Evolutionary conservation across 345 rosid genomes (phyloP).

Genomic region (Salix dunnii): DNA sequence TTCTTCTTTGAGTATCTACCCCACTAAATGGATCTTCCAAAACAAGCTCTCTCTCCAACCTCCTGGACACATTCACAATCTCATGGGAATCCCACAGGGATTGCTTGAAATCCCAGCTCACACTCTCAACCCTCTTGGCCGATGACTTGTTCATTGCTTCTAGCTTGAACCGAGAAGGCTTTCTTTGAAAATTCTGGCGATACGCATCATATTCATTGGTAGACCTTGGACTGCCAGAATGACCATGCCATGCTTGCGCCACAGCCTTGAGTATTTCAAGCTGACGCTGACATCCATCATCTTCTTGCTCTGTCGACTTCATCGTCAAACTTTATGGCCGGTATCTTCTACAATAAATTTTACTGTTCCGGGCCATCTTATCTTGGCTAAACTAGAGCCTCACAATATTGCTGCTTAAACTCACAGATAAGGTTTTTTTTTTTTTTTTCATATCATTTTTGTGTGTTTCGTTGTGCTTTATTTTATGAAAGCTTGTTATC

Average conservation of each 20-base stretch:
- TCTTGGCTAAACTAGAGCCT: slow-evolving; percentile 22
- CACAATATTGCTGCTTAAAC: not conserved
- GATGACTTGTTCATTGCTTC: slow-evolving; percentile 44
- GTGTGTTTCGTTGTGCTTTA: not conserved
- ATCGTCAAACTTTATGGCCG: slow-evolving; percentile 33
- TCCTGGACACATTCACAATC: slow-evolving; percentile 57
- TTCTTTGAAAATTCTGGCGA: slow-evolving; percentile 37
- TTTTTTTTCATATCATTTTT: too few relatives aligned
- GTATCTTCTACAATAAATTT: slow-evolving; percentile 10
- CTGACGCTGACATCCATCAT: slow-evolving; percentile 20
- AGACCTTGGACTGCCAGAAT: slow-evolving; percentile 38
- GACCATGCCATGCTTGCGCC: slow-evolving; percentile 84
- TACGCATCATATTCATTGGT: slow-evolving; percentile 53
- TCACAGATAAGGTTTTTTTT: not conserved
- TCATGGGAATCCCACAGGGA: slow-evolving; percentile 80
- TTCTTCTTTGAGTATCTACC: slow-evolving; percentile 6
- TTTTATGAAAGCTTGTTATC: not conserved
- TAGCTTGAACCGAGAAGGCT: slow-evolving; percentile 67
- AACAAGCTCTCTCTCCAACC: slow-evolving; percentile 50
- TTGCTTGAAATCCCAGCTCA: slow-evolving; percentile 63
- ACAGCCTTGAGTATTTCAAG: slow-evolving; percentile 75
- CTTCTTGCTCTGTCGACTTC: slow-evolving; percentile 25
- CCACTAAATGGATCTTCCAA: slow-evolving; percentile 30
- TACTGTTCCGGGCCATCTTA: not conserved
- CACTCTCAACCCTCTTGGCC: not conserved